A percentile compares a stretch with the other conserved stretches of the same genome.
Conservation (phyloP, 2,329 filamentous ascomycete genomes). For the Botrytis hyacinthi region DNA sequence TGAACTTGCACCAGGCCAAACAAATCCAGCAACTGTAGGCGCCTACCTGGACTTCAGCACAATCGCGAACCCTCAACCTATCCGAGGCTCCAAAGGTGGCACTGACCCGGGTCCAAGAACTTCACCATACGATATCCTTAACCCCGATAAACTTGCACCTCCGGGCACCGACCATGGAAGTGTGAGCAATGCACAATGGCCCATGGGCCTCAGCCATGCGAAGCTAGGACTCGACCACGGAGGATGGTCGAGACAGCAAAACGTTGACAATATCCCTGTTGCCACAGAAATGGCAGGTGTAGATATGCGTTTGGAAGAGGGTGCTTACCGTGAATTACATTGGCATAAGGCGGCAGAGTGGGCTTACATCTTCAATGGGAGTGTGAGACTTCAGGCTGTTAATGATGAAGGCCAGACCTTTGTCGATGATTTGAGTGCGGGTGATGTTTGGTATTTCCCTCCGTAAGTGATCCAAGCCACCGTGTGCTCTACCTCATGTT, state of each 20-base stretch:
- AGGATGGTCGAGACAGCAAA: conserved; percentile 75
- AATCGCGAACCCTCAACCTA: conserved; percentile 53
- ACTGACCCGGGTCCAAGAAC: conserved; percentile 64
- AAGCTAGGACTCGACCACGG: conserved; percentile 61
- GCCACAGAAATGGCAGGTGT: conserved; percentile 72
- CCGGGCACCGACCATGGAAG: conserved; percentile 71
- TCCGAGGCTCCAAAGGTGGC: conserved; percentile 50
- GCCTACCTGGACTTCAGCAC: conserved; percentile 54
- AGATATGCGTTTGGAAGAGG: conserved; percentile 73
- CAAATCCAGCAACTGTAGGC: conserved; percentile 49
- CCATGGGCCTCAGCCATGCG: conserved; percentile 38
- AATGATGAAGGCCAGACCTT: conserved; percentile 75
- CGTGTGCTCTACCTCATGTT: not conserved
- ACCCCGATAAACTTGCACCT: conserved; percentile 68
- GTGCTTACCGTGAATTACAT: conserved; percentile 73
- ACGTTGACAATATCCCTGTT: conserved; percentile 60
- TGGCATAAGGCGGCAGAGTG: conserved; percentile 82
- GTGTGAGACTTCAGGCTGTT: conserved; percentile 68
- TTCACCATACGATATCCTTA: conserved; percentile 63
- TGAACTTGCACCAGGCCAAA: conserved; percentile 50
- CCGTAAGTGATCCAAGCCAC: conserved; percentile 44
- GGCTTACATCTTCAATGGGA: conserved; percentile 71
- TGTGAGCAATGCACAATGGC: conserved; percentile 71
- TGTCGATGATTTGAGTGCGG: conserved; percentile 72
- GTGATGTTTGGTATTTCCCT: conserved; percentile 81